Evolutionary conservation across 148 eudicot genomes (phyloP).

Genomic region (Chenopodium suecicum): DNA sequence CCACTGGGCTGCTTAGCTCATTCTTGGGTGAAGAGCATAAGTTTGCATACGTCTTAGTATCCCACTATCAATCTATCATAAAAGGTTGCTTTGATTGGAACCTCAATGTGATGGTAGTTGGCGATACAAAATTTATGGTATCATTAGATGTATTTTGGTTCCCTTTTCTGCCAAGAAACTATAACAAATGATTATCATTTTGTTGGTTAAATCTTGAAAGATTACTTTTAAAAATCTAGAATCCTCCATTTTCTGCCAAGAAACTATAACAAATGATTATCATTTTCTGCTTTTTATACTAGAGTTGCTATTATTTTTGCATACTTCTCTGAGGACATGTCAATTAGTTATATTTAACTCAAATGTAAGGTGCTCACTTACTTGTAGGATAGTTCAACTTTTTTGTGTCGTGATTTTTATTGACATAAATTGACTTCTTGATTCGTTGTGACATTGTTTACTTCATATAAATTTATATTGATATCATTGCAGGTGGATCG

Average conservation of each 20-base stretch:
- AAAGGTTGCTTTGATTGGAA: neutral
- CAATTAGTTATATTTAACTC: neutral
- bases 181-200: neutral
- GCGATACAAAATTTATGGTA: neutral
- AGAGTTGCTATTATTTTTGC: neutral
- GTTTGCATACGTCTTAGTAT: neutral
- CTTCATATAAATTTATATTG: slow-evolving; percentile 6
- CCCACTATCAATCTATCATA: neutral
- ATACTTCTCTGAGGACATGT: neutral
- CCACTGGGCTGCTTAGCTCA: neutral
- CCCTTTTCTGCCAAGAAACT: neutral
- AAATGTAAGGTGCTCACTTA: neutral
- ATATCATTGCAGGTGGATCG: slow-evolving; percentile 63
- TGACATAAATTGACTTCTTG: neutral
- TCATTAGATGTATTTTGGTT: neutral
- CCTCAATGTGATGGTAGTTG: neutral
- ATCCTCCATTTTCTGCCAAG: neutral
- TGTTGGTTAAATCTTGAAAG: neutral
- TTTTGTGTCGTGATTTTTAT: neutral
- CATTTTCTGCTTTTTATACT: neutral
- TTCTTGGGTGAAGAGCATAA: neutral
- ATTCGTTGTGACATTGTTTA: neutral
- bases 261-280: no score
- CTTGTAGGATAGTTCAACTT: neutral
- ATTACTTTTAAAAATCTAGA: neutral